Evolutionary conservation across 352 stramenopile genomes (phyloP), one percentile per base, ranked within the genome.

Genomic region (Phytopythium chamaehyphon): DNA sequence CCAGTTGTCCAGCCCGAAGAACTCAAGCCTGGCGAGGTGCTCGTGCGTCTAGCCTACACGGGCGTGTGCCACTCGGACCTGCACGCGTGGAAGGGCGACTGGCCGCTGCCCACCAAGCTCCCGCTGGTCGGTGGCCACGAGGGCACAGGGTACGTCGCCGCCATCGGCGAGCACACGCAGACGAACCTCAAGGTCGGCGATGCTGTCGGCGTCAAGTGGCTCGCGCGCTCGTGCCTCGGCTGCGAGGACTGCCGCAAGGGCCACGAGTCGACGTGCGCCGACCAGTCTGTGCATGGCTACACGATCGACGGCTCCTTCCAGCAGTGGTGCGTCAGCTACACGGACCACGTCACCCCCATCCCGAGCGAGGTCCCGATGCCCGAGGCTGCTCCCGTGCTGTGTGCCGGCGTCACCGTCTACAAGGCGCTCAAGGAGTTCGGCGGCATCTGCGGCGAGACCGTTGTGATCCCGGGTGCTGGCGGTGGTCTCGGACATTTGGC

Each of bases 351-450:
- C 42, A 83, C 82, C n/a, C 75, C 76, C 22, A 80, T 96, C 59
- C 85, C 84, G 1, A 59, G 74, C 11, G 65, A 58, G 18, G 58
- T 91, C 22, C 50, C 66, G 1, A 61, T 86, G 37, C 54, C 60
- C 6, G 63, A 50, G 4, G 77, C 74, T 9, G 84, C 71, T 35
- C 71, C 83, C 4, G 53, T 97, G 21, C 66, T 97, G 12, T 96
- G 89, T 63, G 86, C 87, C 9, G 88, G 88, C 15, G 73, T 96
- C 26, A 97, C 88, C 0, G 71, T 74, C 6, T 97, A 90, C 54
- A 83, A 69, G 26, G 85, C 88, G 1, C 62, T 95, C 15, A 81
- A 76, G 53, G 66, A 82, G 46, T 78, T 73, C 43, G 67, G 67
- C 39, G 72, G 67, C 22, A 47, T 69, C 39, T 36, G 57, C 18